Conservation (phyloP, 306 rosid genomes). For the Castanospermum australe region DNA sequence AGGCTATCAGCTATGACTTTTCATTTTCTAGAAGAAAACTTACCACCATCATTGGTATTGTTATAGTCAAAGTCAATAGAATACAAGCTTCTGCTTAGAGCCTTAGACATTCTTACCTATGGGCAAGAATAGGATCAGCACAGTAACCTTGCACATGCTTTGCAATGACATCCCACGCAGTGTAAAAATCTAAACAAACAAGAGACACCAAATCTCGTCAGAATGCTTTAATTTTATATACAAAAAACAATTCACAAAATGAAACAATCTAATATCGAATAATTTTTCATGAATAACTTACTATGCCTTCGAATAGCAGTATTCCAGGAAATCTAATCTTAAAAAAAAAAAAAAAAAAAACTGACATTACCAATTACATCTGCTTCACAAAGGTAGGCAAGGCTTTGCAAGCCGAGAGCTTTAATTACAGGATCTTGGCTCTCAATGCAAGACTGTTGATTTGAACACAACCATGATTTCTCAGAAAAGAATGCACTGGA, state of each 20-base stretch:
- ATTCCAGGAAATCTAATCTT: background rate
- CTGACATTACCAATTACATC: constrained; percentile 83
- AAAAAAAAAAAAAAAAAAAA: constrained; percentile 10
- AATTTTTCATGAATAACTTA: constrained; percentile 7
- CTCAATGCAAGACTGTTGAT: constrained; percentile 83
- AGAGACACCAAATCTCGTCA: constrained; percentile 23
- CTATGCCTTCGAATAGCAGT: background rate
- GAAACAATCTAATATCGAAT: background rate
- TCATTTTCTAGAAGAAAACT: background rate
- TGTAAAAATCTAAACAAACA: constrained; percentile 76
- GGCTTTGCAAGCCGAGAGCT: constrained; percentile 94
- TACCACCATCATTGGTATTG: constrained; percentile 19
- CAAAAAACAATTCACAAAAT: constrained; percentile 19
- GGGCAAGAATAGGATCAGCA: constrained; percentile 59
- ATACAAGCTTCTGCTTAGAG: constrained; percentile 14
- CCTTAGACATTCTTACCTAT: constrained; percentile 54
- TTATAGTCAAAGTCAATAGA: constrained; percentile 23
- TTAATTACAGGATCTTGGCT: constrained; percentile 67
- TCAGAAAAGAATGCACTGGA: constrained; percentile 29
- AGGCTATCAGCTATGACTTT: background rate
- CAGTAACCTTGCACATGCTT: constrained; percentile 59
- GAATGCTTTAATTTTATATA: constrained; percentile 21
- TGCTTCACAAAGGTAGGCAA: constrained; percentile 91
- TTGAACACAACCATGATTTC: constrained; percentile 26
- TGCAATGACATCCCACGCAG: constrained; percentile 91